Conservation (phyloP, 305 asterid genomes). For the Andrographis paniculata region DNA sequence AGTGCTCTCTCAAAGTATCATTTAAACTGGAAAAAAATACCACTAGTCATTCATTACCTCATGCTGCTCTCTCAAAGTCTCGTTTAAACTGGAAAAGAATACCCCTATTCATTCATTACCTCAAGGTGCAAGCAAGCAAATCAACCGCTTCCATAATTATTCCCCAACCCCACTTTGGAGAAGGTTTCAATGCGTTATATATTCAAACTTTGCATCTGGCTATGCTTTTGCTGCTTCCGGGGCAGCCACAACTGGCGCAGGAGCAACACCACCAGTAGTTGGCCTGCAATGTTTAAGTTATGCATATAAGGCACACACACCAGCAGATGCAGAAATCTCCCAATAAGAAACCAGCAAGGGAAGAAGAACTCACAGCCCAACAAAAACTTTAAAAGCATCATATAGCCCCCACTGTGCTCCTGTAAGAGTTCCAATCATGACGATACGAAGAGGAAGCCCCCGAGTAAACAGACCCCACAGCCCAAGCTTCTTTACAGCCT, state of each 20-base stretch:
- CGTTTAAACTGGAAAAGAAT: too few species aligned
- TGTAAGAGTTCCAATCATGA: constrained; percentile 92
- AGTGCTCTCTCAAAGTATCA: too few species aligned
- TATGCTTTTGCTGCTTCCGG: constrained; percentile 34
- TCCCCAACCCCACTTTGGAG: too few species aligned
- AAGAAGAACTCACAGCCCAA: constrained; percentile 69
- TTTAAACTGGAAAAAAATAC: too few species aligned
- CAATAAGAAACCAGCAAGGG: constrained; percentile 1
- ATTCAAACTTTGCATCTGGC: too few species aligned
- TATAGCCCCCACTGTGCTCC: constrained; percentile 98
- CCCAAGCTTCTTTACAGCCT: constrained; percentile 84
- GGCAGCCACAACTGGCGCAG: constrained; percentile 35
- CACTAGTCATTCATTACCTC: too few species aligned
- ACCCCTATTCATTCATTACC: too few species aligned
- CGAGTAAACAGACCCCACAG: constrained; percentile 81
- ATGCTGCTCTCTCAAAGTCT: too few species aligned
- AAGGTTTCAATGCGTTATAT: too few species aligned
- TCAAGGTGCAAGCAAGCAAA: too few species aligned
- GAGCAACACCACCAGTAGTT: constrained; percentile 75
- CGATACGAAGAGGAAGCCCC: constrained; percentile 92
- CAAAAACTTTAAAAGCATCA: constrained; percentile 90
- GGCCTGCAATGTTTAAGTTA: constrained; percentile 37
- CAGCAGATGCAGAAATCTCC: neutral
- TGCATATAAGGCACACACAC: neutral
- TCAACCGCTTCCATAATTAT: too few species aligned